Percentiles rank a stretch among this genome's conserved stretches.
Evolutionary conservation across 108 stramenopile genomes (phyloP).

Genomic region (Poteriospumella lacustris): DNA sequence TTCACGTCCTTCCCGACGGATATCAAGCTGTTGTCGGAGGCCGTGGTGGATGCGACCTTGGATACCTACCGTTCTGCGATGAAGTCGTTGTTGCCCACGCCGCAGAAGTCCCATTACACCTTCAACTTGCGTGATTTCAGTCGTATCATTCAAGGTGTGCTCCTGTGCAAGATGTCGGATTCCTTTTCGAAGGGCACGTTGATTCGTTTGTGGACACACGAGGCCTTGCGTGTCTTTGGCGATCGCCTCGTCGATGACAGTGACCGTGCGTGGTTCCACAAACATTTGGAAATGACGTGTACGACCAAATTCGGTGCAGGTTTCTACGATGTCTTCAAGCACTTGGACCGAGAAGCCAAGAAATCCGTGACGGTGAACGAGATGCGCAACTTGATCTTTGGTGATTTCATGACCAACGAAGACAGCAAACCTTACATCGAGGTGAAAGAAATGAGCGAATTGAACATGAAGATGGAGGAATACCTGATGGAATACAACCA

Average conservation of each 20-base stretch:
- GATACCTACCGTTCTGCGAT: slow-evolving; percentile 52
- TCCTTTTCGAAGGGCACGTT: slow-evolving; percentile 38
- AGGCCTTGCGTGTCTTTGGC: slow-evolving; percentile 59
- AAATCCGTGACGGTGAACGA: slow-evolving; percentile 27
- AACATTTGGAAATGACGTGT: slow-evolving; percentile 42
- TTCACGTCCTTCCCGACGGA: slow-evolving; percentile 42
- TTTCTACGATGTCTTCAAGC: slow-evolving; percentile 47
- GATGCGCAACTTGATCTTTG: slow-evolving; percentile 56
- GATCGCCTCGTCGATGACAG: slow-evolving; percentile 58
- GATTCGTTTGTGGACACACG: slow-evolving; percentile 60
- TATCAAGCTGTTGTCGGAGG: slow-evolving; percentile 18
- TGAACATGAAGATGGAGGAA: slow-evolving; percentile 43
- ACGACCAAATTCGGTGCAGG: slow-evolving; percentile 47
- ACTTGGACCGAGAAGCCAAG: slow-evolving; percentile 26
- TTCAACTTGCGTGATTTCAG: slow-evolving; percentile 66
- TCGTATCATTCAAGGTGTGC: slow-evolving; percentile 60
- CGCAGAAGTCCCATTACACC: slow-evolving; percentile 64
- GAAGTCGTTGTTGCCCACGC: slow-evolving; percentile 55
- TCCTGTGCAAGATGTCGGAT: slow-evolving; percentile 50
- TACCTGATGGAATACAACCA: slow-evolving; percentile 58
- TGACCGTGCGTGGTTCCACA: slow-evolving; percentile 55
- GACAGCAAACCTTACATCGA: slow-evolving; percentile 50
- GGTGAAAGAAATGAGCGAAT: slow-evolving; percentile 41
- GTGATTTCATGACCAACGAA: slow-evolving; percentile 51
- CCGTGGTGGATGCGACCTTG: slow-evolving; percentile 57